Evolutionary conservation across 176 grass and related monocot genomes (phyloP), one percentile per base, ranked within the genome.

Genomic region (Eleusine coracana): DNA sequence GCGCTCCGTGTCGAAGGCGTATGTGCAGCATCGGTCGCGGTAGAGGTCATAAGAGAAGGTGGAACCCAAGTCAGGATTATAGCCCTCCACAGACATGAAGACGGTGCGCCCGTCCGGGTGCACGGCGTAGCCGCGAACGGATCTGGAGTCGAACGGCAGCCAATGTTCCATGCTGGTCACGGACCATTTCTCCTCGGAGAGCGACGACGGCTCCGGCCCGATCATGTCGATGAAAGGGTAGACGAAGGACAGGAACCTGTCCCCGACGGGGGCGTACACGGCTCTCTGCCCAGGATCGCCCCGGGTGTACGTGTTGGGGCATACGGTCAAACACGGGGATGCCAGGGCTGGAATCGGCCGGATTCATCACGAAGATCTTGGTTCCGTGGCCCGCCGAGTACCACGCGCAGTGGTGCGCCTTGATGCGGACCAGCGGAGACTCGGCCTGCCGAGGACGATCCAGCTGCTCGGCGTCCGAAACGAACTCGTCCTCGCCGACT

Each of bases 361-460:
- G 52, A 0, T 40, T 20, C 73, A 76, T 59, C 3, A 18, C 52
- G 4, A 76, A 14, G 8, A 76, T 76, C 36, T 76, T 76, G 34
- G 52, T 54, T 20, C 34, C 52, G 10, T 76, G 52, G 9, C 29
- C 73, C 0, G 18, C 34, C 10, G 58, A 37, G 4, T 2, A 13
- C 6, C 27, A n/a, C 18, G 51, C 18, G 10, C 10, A 56, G 50
- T 41, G 73, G n/a, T 63, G 7, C 3, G 75, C 75, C 58, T 77
- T 40, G n/a, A 77, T 25, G 58, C 75, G 39, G n/a, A 63, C 39
- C 3, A 77, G 7, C 37, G 75, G 75, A 12, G 75, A 17, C 39
- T 20, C 27, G 5, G 71, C 46, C 48, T 5, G 54, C 5, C 54
- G 54, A 18, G 54, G 7, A 34, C 2, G 31, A 34, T 34, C 31